A percentile compares a stretch with the other conserved stretches of the same genome.
Conservation (phyloP, 2,329 filamentous ascomycete genomes). For the Alternaria longipes region DNA sequence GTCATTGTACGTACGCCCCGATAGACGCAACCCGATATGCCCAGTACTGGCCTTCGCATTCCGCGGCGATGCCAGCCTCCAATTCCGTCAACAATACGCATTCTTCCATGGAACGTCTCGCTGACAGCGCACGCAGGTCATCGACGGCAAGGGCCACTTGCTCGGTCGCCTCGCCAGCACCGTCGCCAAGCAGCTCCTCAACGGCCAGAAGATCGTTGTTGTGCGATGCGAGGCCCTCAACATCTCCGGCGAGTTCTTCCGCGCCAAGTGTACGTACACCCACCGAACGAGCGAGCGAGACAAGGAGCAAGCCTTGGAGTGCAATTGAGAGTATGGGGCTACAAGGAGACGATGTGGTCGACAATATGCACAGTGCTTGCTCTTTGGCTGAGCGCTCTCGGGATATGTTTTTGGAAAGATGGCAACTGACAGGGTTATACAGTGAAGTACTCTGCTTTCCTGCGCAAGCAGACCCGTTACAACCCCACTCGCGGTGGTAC, state of each 20-base stretch:
- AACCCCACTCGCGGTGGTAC: slow-evolving; percentile 98
- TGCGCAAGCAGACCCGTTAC: slow-evolving; percentile 99
- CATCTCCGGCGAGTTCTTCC: slow-evolving; percentile 99
- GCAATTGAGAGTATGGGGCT: slow-evolving; percentile 10
- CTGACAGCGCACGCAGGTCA: slow-evolving; percentile 65
- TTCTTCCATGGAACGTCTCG: slow-evolving; percentile 21
- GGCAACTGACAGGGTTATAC: slow-evolving; percentile 53
- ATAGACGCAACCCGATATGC: slow-evolving; percentile 18
- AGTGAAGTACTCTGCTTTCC: slow-evolving; percentile 99
- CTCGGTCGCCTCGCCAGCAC: slow-evolving; percentile 98
- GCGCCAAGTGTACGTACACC: slow-evolving; percentile 92
- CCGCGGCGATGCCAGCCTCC: slow-evolving; percentile 19
- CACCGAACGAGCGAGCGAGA: slow-evolving; percentile 25
- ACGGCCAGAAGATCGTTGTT: slow-evolving; percentile 98
- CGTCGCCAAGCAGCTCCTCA: slow-evolving; percentile 98
- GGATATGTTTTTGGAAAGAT: slow-evolving; percentile 13
- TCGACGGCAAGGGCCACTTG: slow-evolving; percentile 99
- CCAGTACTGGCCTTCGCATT: slow-evolving; percentile 19
- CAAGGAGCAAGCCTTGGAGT: slow-evolving; percentile 27
- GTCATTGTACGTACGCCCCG: slow-evolving; percentile 65
- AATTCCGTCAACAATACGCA: slow-evolving; percentile 14
- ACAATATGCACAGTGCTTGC: slow-evolving; percentile 21
- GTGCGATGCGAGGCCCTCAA: slow-evolving; percentile 99
- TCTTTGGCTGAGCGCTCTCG: slow-evolving; percentile 17
- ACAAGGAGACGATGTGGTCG: neutral